Evolutionary conservation across 1,139 yeast genomes (phyloP), one percentile per base, ranked within the genome.

Genomic region (Debaryomycetaceae sp.): DNA sequence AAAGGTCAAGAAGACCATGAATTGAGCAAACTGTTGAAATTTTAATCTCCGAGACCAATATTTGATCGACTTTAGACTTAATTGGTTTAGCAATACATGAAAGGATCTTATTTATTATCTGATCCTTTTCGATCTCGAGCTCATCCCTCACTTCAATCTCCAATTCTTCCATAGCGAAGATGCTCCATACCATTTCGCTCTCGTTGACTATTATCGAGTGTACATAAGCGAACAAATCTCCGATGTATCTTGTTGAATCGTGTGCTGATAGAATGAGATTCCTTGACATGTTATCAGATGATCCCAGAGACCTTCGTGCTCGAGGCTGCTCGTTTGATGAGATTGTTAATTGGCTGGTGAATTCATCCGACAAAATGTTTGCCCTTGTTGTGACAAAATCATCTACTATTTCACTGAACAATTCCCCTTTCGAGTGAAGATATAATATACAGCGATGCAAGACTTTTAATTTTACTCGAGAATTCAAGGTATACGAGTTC

Each of bases 191-290:
- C 34, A 85, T 75, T 59, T 95, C 99, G 35, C 82, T 76, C 62
- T 95, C 99, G 62, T 88, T 87, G 5, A 90, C 96, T 34, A 91
- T 83, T n/a, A 89, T 77, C 0, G 95, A 80, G 58, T 95, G 98
- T 11, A 91, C 76, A 68, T 88, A 87, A 0, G 99, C 99, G 39
- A 93, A 68, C 31, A 93, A 76, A 60, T 90, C 98, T 24, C 98
- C 96, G 17, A 88, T 75, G 54, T 83, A 90, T 46, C 96, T 72
- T 17, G 82, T 70, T 1, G 97, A 88, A 62, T 93, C 97, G 59
- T 85, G 87, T 0, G 91, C 84, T 8, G 84, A 78, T 41, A 84
- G 67, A 39, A 80, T 76, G 22, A 88, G 70, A 1, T 91, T 87
- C 48, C 81, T 66, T 47, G 46, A 50, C 45, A 22, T 31, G 24